These are phyloP conservation scores for Aspergillus terreus DNA, from an alignment of 2,329 filamentous ascomycete species.

Conservation along the genomic window DNA sequence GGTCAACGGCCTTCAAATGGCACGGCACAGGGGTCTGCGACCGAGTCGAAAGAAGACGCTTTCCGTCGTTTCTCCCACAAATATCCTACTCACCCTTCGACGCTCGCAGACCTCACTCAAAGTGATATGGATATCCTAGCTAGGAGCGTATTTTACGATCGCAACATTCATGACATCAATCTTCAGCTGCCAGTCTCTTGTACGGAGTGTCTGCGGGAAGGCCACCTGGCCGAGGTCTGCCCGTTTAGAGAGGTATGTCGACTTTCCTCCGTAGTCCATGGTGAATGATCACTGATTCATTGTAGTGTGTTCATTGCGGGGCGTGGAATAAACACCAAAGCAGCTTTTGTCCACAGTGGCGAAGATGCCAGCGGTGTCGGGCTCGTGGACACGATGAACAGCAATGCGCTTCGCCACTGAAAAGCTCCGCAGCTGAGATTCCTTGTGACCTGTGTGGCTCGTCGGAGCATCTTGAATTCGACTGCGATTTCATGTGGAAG, in stretches of 20 bases:
- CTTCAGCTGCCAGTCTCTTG: constrained; percentile 41
- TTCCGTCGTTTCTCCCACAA: constrained; percentile 30
- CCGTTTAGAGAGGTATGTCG: constrained; percentile 39
- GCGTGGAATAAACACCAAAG: constrained; percentile 39
- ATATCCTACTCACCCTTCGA: constrained; percentile 31
- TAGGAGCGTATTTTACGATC: constrained; percentile 38
- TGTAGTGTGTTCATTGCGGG: constrained; percentile 42
- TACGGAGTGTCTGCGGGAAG: constrained; percentile 39
- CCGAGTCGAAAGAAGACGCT: constrained; percentile 31
- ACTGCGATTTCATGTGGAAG: constrained; percentile 60
- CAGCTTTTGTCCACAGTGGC: constrained; percentile 37
- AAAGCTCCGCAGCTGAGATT: constrained; percentile 35
- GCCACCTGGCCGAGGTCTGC: constrained; percentile 42
- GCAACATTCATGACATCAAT: constrained; percentile 35
- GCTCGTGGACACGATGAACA: constrained; percentile 56
- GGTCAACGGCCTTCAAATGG: constrained; percentile 9
- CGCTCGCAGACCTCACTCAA: constrained; percentile 35
- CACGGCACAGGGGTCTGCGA: constrained; percentile 1
- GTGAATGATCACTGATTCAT: background rate
- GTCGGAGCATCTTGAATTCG: constrained; percentile 54
- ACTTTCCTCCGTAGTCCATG: background rate
- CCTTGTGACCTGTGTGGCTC: constrained; percentile 61
- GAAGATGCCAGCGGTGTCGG: constrained; percentile 54
- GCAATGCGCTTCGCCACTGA: constrained; percentile 56
- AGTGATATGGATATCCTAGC: constrained; percentile 39